Evolutionary conservation across 257 asterid genomes (phyloP), one percentile per base, ranked within the genome.

Genomic region (Lycium barbarum): DNA sequence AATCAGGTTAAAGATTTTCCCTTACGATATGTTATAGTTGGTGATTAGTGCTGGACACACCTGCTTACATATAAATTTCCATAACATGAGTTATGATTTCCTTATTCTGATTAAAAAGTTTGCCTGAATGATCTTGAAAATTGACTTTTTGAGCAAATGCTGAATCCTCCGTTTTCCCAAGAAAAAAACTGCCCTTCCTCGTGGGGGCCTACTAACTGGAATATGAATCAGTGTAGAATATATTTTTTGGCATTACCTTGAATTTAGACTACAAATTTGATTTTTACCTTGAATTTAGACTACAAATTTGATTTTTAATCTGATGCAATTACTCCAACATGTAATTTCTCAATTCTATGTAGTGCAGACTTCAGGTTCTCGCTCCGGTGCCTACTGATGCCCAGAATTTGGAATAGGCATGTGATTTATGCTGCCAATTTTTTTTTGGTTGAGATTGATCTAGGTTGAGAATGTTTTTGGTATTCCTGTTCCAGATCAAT

Each of bases 341-440:
- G 7, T 15, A 36, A 6, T 14, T 36, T 36, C 38, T 68, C 53
- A 36, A 68, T 15, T 26, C 78, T 68, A 36, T 15, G 78, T 38
- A 15, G 3, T 38, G 78, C 78, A 68, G 53, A 68, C 53, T 15
- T 68, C 14, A 36, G 78, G 53, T 68, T 68, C 14, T 68, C 38
- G 53, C 53, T 68, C 78, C 78, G 78, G 53, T 38, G 78, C 78
- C 78, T 68, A 68, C 53, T 68, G 78, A 68, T 68, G 78, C 78
- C 53, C 26, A 68, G 49, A 68, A 3, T 68, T 38, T 15, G 53
- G 53, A 68, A 38, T 15, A 68, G 78, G 78, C 78, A 68, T 38
- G 53, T 68, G 78, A 68, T 68, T 68, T 68, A 68, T 4, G 78
- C 78, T 68, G 26, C 78, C 3, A 0, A 4, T 40, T 15, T 10